Percentiles rank a stretch among this genome's conserved stretches.
Conservation (phyloP, 2,329 filamentous ascomycete species). For the Ophiocordyceps camponoti-saundersi region DNA sequence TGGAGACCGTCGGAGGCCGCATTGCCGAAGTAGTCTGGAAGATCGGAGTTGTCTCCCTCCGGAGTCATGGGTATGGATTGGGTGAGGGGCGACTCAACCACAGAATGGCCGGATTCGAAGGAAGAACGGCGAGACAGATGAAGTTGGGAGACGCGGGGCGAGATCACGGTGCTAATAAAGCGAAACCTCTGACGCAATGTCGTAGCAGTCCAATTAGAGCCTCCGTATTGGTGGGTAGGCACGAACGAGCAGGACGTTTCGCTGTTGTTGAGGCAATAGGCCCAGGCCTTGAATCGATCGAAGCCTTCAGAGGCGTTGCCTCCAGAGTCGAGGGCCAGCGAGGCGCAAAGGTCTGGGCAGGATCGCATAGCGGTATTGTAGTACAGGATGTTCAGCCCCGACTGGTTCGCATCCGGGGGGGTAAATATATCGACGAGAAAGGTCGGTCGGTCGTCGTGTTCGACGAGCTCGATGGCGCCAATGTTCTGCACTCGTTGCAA, state of each 20-base stretch:
- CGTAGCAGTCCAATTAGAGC: constrained; percentile 51
- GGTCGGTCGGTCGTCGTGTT: constrained; percentile 60
- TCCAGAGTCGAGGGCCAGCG: constrained; percentile 33
- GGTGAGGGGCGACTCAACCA: constrained; percentile 3
- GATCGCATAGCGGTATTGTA: constrained; percentile 50
- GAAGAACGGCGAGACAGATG: constrained; percentile 21
- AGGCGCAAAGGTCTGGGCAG: constrained; percentile 34
- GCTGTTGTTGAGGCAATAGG: constrained; percentile 30
- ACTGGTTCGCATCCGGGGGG: constrained; percentile 32
- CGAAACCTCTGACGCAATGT: constrained; percentile 53
- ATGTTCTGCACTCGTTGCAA: constrained; percentile 44
- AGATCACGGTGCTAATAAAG: constrained; percentile 42
- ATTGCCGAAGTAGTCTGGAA: constrained; percentile 26
- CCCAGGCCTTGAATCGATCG: constrained; percentile 52
- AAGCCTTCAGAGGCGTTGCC: constrained; percentile 30
- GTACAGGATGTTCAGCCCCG: constrained; percentile 45
- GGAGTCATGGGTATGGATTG: constrained; percentile 18
- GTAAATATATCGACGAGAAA: constrained; percentile 57
- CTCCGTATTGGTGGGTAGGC: constrained; percentile 43
- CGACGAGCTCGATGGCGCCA: constrained; percentile 54
- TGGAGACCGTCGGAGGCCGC: constrained; percentile 3
- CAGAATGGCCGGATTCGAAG: constrained; percentile 14
- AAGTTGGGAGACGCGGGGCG: constrained; percentile 14
- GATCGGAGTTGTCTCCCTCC: constrained; percentile 12
- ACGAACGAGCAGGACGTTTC: constrained; percentile 32